Evolutionary conservation across 345 rosid species (phyloP), one percentile per base, ranked within the genome.

Genomic region (Anastatica hierochuntica): DNA sequence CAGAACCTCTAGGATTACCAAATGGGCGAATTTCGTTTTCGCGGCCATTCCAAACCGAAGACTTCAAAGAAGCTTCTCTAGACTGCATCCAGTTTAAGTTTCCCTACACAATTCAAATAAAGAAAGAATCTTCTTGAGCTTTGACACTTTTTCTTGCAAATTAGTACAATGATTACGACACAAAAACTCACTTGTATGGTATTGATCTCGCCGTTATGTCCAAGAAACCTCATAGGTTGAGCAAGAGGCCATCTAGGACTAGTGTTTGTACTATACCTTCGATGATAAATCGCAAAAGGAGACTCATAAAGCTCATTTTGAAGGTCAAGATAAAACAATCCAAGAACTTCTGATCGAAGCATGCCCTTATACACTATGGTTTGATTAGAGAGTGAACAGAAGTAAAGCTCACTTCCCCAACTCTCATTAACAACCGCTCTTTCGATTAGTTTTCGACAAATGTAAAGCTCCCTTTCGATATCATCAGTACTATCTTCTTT

Each of bases 231-330:
- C 96, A 92, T 92, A 11, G 98, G 98, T 67, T 92, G 98, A 66
- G 98, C 98, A 69, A 92, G 88, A 61, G 95, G 98, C 98, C 98
- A 92, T 49, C 88, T 85, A 11, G 98, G 98, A 74, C 95, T 92
- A 41, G 98, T 92, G 70, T 92, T 92, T 64, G 98, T 92, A 63
- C 98, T 92, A 63, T 74, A 92, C 76, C 96, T 78, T 51, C 96
- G 76, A 63, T 92, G 98, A 76, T 92, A 92, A 56, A 92, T 92
- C 63, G 98, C 96, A 37, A 92, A 85, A 3, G 98, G 82, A 59
- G 98, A 83, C 56, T 64, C 63, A 49, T 79, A 92, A 16, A 83
- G 71, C 53, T 78, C 83, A 70, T 68, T 77, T 70, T 78, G 95
- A 68, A 92, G 95, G 66, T 92, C 98, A 29, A 61, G 58, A 60